Evolutionary conservation across 345 rosid genomes (phyloP).

Genomic region (Eucalyptus sp.): DNA sequence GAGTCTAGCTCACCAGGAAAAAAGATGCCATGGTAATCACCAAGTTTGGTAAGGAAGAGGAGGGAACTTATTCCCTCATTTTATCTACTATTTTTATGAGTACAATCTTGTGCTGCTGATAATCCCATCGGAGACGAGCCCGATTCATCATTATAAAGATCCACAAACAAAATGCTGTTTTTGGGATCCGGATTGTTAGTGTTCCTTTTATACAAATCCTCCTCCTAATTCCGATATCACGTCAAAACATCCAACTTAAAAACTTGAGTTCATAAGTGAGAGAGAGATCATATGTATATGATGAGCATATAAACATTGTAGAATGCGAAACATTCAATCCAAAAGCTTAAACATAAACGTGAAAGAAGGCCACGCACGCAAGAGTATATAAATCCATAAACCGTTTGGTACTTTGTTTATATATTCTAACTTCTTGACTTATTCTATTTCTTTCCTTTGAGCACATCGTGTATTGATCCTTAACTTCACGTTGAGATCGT

Average conservation of each 20-base stretch:
- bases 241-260: fast-evolving
- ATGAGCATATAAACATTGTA: too few species aligned
- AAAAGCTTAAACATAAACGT: background rate
- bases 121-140: fast-evolving
- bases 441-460: background rate
- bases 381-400: background rate
- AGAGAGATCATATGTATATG: background rate
- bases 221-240: fast-evolving
- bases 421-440: background rate
- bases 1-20: background rate
- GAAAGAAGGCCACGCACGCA: background rate
- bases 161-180: background rate
- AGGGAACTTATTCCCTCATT: background rate
- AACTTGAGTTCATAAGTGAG: fast-evolving
- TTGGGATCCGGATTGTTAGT: background rate
- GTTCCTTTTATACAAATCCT: background rate
- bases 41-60: background rate
- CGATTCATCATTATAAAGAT: background rate
- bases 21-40: background rate
- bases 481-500: background rate
- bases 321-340: too few species aligned
- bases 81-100: background rate
- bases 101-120: background rate
- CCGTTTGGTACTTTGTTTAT: too few species aligned
- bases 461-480: background rate